Percentiles rank a stretch among this genome's conserved stretches.
phyloP scores from a whole-genome alignment of 768 basidiomycete genomes.

The Dendrothele bispora region DNA sequence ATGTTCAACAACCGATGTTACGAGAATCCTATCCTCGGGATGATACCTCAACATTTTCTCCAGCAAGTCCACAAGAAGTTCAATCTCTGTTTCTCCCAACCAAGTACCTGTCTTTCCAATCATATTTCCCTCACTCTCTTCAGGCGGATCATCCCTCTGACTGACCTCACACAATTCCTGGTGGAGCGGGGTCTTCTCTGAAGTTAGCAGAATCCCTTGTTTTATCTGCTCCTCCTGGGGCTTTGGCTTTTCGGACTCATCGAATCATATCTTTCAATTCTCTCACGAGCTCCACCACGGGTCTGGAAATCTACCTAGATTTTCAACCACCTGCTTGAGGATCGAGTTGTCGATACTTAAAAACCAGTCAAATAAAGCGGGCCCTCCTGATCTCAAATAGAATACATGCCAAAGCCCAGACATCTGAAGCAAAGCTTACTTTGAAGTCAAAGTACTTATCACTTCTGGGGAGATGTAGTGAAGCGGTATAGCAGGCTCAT shows the following conservation, averaged over 20 bases:
- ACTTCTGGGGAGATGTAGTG: constrained; percentile 11
- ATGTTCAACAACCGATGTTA: constrained; percentile 33
- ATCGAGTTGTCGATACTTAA: constrained; percentile 26
- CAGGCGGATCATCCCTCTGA: constrained; percentile 20
- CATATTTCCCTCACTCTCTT: constrained; percentile 30
- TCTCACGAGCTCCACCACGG: constrained; percentile 40
- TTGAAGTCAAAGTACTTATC: not conserved
- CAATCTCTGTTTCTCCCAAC: constrained; percentile 29
- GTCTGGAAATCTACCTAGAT: constrained; percentile 39
- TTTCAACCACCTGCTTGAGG: constrained; percentile 33
- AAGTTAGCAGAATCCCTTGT: constrained; percentile 19
- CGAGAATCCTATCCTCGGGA: constrained; percentile 42
- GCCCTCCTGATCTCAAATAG: constrained; percentile 11
- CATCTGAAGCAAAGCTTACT: constrained; percentile 1
- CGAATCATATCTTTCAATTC: constrained; percentile 31
- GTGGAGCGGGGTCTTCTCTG: constrained; percentile 27
- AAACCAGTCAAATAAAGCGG: constrained; percentile 39
- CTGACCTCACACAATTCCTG: constrained; percentile 29
- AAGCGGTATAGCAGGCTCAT: constrained; percentile 18
- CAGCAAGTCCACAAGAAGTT: constrained; percentile 37
- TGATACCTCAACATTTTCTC: constrained; percentile 38
- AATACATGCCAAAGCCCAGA: constrained; percentile 10
- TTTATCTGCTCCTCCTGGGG: constrained; percentile 20
- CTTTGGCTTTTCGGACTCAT: constrained; percentile 34
- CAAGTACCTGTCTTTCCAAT: constrained; percentile 21